phyloP scores from a whole-genome alignment of 768 basidiomycete species.

The Suillus tomentosus region DNA sequence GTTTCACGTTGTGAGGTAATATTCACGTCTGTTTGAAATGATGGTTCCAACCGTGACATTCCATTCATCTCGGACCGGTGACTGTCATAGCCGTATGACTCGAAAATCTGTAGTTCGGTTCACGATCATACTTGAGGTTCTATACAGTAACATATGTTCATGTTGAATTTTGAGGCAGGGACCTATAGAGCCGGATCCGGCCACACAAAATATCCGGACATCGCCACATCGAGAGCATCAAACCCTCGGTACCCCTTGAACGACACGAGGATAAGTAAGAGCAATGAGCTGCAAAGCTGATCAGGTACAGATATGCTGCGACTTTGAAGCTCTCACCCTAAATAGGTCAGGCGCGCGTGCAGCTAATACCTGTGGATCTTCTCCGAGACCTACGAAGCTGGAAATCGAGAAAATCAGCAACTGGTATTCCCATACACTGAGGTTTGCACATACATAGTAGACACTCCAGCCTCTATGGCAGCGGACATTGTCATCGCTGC shows the following conservation, averaged over 20 bases:
- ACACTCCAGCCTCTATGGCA: slow-evolving; percentile 83
- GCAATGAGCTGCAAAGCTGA: slow-evolving; percentile 56
- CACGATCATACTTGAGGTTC: not conserved
- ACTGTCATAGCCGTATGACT: not conserved
- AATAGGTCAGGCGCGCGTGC: slow-evolving; percentile 74
- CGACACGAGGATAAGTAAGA: slow-evolving; percentile 68
- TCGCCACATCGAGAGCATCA: slow-evolving; percentile 6
- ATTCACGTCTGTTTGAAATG: not conserved
- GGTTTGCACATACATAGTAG: slow-evolving; percentile 63
- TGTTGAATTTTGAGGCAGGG: not conserved
- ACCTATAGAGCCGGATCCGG: not conserved
- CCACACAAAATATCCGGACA: not conserved
- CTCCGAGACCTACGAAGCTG: slow-evolving; percentile 82
- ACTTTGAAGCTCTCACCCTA: slow-evolving; percentile 40
- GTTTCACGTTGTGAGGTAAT: not conserved
- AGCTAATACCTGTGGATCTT: slow-evolving; percentile 79
- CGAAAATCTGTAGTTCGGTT: not conserved
- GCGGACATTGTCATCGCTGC: slow-evolving; percentile 68
- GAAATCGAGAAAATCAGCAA: not conserved
- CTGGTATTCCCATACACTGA: not conserved
- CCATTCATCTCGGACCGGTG: not conserved
- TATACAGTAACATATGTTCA: not conserved
- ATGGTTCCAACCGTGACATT: not conserved
- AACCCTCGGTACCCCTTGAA: slow-evolving; percentile 52
- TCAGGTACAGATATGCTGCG: slow-evolving; percentile 1